phyloP scores from a whole-genome alignment of 768 basidiomycete species.

The Hericium rajendrae region DNA sequence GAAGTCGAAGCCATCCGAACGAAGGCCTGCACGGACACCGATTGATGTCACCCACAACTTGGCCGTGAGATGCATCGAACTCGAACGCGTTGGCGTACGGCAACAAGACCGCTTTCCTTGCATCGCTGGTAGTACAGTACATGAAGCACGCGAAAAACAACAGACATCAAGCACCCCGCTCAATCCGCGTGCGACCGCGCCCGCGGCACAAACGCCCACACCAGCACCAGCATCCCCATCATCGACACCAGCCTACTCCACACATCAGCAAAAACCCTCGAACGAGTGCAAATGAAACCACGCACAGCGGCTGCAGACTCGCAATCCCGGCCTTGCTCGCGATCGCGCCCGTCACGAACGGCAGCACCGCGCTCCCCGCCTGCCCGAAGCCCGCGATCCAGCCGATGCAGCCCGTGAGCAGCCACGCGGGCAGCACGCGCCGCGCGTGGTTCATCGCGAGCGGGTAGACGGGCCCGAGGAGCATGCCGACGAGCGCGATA shows the following conservation, averaged over 20 bases:
- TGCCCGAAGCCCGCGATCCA: conserved; percentile 44
- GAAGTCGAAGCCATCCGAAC: conserved; percentile 60
- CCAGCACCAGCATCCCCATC: conserved; percentile 29
- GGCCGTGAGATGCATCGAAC: conserved; percentile 73
- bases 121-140: too few relatives aligned
- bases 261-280: neutral
- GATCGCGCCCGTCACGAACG: conserved; percentile 39
- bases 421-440: conserved; percentile 33
- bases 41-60: conserved; percentile 47
- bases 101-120: conserved; percentile 53
- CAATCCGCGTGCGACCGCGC: neutral
- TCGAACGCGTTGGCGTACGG: conserved; percentile 64
- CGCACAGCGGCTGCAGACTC: conserved; percentile 40
- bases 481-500: conserved; percentile 40
- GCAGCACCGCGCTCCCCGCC: conserved; percentile 38
- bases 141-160: too few relatives aligned
- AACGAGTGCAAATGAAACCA: neutral
- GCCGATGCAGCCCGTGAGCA: conserved; percentile 32
- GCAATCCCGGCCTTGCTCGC: conserved; percentile 33
- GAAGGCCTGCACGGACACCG: conserved; percentile 53
- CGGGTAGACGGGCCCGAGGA: conserved; percentile 37
- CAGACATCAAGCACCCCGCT: too few relatives aligned
- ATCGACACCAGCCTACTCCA: conserved; percentile 24
- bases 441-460: conserved; percentile 29
- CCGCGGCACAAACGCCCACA: conserved; percentile 34